phyloP scores from a whole-genome alignment of 1,139 yeast species.

The Zhuliangozyma blackwelliae region DNA sequence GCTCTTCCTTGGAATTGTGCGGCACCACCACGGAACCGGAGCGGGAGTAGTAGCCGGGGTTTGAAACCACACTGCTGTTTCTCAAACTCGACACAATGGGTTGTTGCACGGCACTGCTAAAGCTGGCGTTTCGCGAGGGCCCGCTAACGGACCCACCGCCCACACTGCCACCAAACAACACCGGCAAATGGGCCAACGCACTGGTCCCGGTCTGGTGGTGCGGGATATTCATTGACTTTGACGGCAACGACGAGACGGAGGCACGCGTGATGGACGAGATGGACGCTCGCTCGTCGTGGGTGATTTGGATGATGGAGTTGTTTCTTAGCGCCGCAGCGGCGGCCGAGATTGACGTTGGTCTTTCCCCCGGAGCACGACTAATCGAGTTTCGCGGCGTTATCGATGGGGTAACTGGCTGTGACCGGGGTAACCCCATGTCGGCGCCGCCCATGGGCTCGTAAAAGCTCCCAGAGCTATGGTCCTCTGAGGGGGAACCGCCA shows the following conservation, averaged over 20 bases:
- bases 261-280: slow-evolving; percentile 33
- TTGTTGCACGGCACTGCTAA: slow-evolving; percentile 31
- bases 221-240: slow-evolving; percentile 47
- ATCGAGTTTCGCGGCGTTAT: slow-evolving; percentile 39
- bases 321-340: slow-evolving; percentile 21
- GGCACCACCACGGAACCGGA: slow-evolving; percentile 47
- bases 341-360: slow-evolving; percentile 6
- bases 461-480: too few relatives aligned
- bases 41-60: slow-evolving; percentile 37
- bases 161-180: slow-evolving; percentile 32
- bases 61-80: slow-evolving; percentile 38
- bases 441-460: slow-evolving; percentile 28
- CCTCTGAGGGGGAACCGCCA: too few relatives aligned
- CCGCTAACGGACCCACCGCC: slow-evolving; percentile 34
- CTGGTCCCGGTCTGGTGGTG: slow-evolving; percentile 41
- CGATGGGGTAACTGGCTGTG: slow-evolving; percentile 33
- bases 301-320: slow-evolving; percentile 43
- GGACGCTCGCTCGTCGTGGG: slow-evolving; percentile 36
- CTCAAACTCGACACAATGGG: slow-evolving; percentile 39
- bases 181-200: slow-evolving; percentile 44
- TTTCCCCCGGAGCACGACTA: slow-evolving; percentile 8
- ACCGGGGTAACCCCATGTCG: slow-evolving; percentile 45
- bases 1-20: slow-evolving; percentile 27
- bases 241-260: slow-evolving; percentile 42
- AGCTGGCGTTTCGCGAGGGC: slow-evolving; percentile 39